Conservation (phyloP, 257 asterid genomes). For the Primulina tabacum region DNA sequence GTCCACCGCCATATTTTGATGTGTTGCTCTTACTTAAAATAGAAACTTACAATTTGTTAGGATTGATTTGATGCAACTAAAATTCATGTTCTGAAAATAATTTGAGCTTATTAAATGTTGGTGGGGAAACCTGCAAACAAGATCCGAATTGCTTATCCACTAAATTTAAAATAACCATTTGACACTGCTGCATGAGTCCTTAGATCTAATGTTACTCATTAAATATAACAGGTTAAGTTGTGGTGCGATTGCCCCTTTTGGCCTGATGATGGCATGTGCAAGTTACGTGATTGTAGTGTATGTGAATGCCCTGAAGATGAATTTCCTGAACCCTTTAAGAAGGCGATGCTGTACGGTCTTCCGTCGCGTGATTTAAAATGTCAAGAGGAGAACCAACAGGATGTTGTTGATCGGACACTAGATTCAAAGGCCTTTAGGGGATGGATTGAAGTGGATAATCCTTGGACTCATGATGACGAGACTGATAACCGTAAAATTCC, state of each 20-base stretch:
- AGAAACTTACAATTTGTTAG: neutral
- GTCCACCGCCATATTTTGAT: neutral
- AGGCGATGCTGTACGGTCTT: slow-evolving; percentile 42
- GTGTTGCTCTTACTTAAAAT: neutral
- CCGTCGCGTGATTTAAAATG: slow-evolving; percentile 76
- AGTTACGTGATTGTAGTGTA: slow-evolving; percentile 89
- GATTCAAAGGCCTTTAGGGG: slow-evolving; percentile 88
- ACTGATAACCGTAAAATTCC: slow-evolving; percentile 72
- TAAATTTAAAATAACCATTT: slow-evolving; percentile 2
- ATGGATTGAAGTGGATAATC: slow-evolving; percentile 89
- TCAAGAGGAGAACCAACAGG: slow-evolving; percentile 92
- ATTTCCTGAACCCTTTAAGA: slow-evolving; percentile 78
- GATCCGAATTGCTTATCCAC: neutral
- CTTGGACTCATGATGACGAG: slow-evolving; percentile 94
- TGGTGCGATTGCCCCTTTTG: slow-evolving; percentile 99
- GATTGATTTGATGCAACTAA: neutral
- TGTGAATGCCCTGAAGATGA: slow-evolving; percentile 93
- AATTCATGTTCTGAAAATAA: neutral
- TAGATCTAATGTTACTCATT: slow-evolving; percentile 22
- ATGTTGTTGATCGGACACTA: slow-evolving; percentile 84
- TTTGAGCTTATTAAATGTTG: slow-evolving; percentile 4
- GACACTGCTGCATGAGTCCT: slow-evolving; percentile 18
- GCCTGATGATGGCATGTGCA: slow-evolving; percentile 99
- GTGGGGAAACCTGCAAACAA: slow-evolving; percentile 11
- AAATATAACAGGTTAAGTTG: slow-evolving; percentile 69